phyloP scores from a whole-genome alignment of 495 filamentous ascomycete species.

The Thozetella sp. region DNA sequence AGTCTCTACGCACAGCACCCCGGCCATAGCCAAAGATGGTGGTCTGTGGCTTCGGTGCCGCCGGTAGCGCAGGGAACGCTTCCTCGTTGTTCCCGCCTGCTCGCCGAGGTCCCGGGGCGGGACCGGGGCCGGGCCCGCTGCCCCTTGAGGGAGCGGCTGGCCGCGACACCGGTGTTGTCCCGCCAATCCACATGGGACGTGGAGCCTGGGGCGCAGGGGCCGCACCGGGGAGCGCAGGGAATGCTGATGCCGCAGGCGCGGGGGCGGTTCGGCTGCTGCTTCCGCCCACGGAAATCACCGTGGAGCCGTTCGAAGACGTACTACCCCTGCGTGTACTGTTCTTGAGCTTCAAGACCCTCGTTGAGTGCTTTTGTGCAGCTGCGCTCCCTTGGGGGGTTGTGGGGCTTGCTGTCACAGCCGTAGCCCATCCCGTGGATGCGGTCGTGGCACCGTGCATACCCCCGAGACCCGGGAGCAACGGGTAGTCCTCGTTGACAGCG shows the following conservation, averaged over 20 bases:
- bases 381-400: constrained; percentile 14
- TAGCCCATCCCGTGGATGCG: constrained; percentile 51
- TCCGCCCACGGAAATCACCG: constrained; percentile 47
- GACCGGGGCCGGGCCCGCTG: constrained; percentile 7
- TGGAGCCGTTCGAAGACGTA: constrained; percentile 6
- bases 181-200: constrained; percentile 26
- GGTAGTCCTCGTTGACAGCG: constrained; percentile 95
- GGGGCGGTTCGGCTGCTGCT: constrained; percentile 35
- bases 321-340: constrained; percentile 44
- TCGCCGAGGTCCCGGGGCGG: constrained; percentile 11
- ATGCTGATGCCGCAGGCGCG: constrained; percentile 30
- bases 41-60: constrained; percentile 75
- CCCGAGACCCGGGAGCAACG: constrained; percentile 75
- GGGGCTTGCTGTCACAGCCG: constrained; percentile 44
- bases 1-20: constrained; percentile 70
- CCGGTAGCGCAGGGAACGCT: constrained; percentile 81
- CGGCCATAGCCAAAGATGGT: constrained; percentile 79
- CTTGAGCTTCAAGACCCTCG: constrained; percentile 46
- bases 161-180: constrained; percentile 21
- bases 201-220: constrained; percentile 48
- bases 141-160: constrained; percentile 21
- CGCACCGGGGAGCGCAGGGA: constrained; percentile 34
- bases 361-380: constrained; percentile 35
- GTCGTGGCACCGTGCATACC: constrained; percentile 55
- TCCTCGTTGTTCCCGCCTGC: constrained; percentile 36